Percentiles rank a stretch among this genome's conserved stretches.
phyloP scores from a whole-genome alignment of 1,284 basidiomycete genomes.

The Sphaerobolus stellatus region DNA sequence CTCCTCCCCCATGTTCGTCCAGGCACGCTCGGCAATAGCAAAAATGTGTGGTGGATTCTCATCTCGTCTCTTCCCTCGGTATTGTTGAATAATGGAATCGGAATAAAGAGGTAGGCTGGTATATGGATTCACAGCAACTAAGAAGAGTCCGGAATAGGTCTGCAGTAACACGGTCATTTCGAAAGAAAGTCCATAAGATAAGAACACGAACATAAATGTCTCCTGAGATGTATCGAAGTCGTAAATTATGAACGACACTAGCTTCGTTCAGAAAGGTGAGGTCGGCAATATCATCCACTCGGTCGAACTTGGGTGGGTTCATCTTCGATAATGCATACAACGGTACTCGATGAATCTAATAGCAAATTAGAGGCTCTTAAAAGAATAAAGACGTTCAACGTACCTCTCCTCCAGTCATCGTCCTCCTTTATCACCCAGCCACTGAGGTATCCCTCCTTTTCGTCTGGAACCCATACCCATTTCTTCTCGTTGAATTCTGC shows the following conservation, averaged over 20 bases:
- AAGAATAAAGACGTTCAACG: constrained; percentile 22
- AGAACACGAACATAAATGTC: constrained; percentile 95
- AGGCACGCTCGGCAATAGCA: constrained; percentile 95
- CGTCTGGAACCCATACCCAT: constrained; percentile 95
- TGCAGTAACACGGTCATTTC: constrained; percentile 33
- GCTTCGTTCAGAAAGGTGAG: constrained; percentile 98
- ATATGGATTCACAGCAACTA: constrained; percentile 99
- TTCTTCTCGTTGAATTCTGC: constrained; percentile 97
- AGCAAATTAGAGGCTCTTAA: constrained; percentile 3
- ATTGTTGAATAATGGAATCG: constrained; percentile 88
- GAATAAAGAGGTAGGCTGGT: constrained; percentile 92
- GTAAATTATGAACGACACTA: constrained; percentile 95
- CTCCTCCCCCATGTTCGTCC: constrained; percentile 98
- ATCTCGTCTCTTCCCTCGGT: constrained; percentile 87
- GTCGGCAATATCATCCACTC: constrained; percentile 97
- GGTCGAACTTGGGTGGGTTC: constrained; percentile 99
- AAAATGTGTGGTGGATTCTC: constrained; percentile 98
- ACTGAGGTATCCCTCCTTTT: constrained; percentile 84
- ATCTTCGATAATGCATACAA: constrained; percentile 85
- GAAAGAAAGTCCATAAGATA: no score
- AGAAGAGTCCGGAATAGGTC: constrained; percentile 95
- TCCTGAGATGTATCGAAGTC: constrained; percentile 87
- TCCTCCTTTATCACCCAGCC: constrained; percentile 89
- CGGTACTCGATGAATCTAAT: constrained; percentile 70
- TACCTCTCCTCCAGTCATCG: constrained; percentile 79